Conservation (phyloP, 208 protist genomes). For the Leptomonas seymouri region DNA sequence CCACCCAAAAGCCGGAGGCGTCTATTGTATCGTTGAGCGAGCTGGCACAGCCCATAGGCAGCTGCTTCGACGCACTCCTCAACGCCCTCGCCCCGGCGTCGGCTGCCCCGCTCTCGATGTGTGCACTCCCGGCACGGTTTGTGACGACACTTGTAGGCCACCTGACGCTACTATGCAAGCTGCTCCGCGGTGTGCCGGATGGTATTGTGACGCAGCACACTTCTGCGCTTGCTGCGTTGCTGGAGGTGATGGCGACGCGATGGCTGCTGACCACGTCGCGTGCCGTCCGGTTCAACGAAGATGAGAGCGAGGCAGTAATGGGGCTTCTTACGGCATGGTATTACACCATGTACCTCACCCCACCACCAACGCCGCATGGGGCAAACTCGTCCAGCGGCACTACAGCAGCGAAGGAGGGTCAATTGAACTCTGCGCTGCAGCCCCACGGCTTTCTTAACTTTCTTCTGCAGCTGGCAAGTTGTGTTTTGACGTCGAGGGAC, state of each 20-base stretch:
- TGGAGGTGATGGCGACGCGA: slow-evolving; percentile 22
- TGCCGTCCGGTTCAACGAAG: slow-evolving; percentile 15
- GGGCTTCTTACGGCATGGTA: slow-evolving; percentile 65
- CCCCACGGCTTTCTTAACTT: slow-evolving; percentile 38
- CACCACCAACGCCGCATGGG: slow-evolving; percentile 2
- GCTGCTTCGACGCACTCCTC: slow-evolving; percentile 41
- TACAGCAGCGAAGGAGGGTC: neutral
- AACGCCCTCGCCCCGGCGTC: slow-evolving; percentile 21
- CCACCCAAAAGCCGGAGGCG: slow-evolving; percentile 1
- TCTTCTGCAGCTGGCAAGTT: slow-evolving; percentile 45
- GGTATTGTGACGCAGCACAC: slow-evolving; percentile 19
- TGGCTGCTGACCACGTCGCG: slow-evolving; percentile 30
- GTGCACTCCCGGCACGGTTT: slow-evolving; percentile 19
- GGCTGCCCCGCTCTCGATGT: slow-evolving; percentile 19
- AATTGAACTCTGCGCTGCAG: neutral
- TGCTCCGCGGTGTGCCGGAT: slow-evolving; percentile 26
- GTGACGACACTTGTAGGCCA: slow-evolving; percentile 31
- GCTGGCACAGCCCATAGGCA: slow-evolving; percentile 35
- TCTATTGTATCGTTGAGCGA: slow-evolving; percentile 25
- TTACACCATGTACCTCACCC: slow-evolving; percentile 58
- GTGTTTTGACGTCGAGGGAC: slow-evolving; percentile 28
- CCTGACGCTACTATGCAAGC: slow-evolving; percentile 27
- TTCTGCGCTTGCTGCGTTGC: slow-evolving; percentile 9
- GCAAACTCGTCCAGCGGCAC: too few relatives aligned
- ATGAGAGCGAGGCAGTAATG: slow-evolving; percentile 40